A percentile compares a stretch with the other conserved stretches of the same genome.
Evolutionary conservation across 169 alveolate species (phyloP).

Genomic region (Theileria equi): DNA sequence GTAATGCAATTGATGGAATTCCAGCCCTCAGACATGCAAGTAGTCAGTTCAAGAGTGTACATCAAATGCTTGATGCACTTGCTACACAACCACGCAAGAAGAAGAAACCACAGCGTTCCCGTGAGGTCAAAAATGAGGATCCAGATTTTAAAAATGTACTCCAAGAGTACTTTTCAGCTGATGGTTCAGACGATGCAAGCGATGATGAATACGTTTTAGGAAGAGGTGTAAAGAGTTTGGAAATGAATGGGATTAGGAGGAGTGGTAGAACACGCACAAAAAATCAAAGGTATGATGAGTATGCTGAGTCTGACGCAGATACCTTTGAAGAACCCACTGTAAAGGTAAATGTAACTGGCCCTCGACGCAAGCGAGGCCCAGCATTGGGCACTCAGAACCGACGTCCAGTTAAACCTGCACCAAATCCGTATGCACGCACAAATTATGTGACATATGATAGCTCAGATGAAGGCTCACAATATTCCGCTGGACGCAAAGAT

Average conservation of each 20-base stretch:
- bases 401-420: constrained; percentile 5
- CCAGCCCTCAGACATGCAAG: constrained; percentile 63
- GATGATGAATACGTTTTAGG: constrained; percentile 63
- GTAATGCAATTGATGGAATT: constrained; percentile 62
- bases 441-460: constrained; percentile 59
- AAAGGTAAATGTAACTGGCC: neutral
- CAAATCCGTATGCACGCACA: constrained; percentile 52
- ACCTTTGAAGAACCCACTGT: constrained; percentile 48
- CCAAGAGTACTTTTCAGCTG: constrained; percentile 48
- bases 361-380: constrained; percentile 30
- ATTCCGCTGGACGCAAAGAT: no score
- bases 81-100: constrained; percentile 57
- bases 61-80: constrained; percentile 63
- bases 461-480: constrained; percentile 34
- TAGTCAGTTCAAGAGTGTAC: constrained; percentile 60
- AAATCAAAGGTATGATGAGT: constrained; percentile 49
- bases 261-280: constrained; percentile 57
- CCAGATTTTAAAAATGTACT: constrained; percentile 57
- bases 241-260: constrained; percentile 38
- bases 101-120: constrained; percentile 24
- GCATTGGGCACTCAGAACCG: constrained; percentile 4
- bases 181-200: constrained; percentile 41
- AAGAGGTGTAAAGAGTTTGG: constrained; percentile 35
- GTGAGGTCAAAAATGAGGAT: constrained; percentile 33
- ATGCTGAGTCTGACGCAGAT: constrained; percentile 64